Evolutionary conservation across 2,329 filamentous ascomycete genomes (phyloP).

Genomic region (Trichophyton equinum): DNA sequence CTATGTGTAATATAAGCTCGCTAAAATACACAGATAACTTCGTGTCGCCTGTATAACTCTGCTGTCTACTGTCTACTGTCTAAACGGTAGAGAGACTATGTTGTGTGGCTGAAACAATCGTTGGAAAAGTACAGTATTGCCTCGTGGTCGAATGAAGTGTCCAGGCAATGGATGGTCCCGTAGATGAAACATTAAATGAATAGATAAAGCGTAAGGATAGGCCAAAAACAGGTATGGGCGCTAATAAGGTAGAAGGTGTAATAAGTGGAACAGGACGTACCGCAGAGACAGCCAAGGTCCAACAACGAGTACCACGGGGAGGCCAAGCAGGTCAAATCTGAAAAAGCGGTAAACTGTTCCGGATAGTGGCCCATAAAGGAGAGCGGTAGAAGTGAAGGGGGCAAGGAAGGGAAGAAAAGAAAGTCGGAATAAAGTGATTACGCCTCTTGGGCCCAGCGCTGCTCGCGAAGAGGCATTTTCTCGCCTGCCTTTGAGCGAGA

Average conservation of each 20-base stretch:
- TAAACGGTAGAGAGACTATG: neutral
- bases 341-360: neutral
- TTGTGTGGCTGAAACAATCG: slow-evolving; percentile 11
- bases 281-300: neutral
- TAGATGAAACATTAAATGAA: neutral
- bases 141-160: neutral
- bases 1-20: neutral
- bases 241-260: neutral
- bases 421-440: neutral
- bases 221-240: neutral
- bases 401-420: no score
- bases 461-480: slow-evolving; percentile 62
- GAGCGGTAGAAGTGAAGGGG: neutral
- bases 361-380: neutral
- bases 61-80: neutral
- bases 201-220: neutral
- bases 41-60: neutral
- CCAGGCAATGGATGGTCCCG: neutral
- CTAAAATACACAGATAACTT: neutral
- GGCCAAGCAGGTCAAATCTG: neutral
- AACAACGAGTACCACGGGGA: neutral
- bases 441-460: slow-evolving; percentile 58
- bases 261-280: neutral
- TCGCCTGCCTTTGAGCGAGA: slow-evolving; percentile 42
- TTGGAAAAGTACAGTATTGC: neutral